Base-by-base conservation (phyloP, 257 asterid genomes). In the Orobanche coerulescens region DNA sequence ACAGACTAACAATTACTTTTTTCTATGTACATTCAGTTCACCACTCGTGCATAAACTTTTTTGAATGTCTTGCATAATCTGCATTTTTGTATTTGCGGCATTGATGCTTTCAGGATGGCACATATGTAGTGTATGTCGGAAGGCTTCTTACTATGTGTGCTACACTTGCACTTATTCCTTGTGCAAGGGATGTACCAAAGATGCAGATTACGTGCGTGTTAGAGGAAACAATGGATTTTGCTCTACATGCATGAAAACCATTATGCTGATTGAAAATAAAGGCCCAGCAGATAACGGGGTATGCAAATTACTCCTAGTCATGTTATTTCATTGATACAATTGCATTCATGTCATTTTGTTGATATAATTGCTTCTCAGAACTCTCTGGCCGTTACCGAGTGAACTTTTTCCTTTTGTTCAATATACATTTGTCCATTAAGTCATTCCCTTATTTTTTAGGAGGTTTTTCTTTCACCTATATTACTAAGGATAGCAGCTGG, bases 161-260 rank as follows among this genome's bases (percentile, higher is more conserved):
- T 86, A 82, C 76, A 86, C 94, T 36, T 89, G 96, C 74, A 72
- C 96, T 5, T 84, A 84, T 73, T 86, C 96, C 20, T 72, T 86
- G 78, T 89, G 96, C 87, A 89, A 84, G 86, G 75, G 78, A 22
- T 89, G 96, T 68, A 77, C 78, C 15, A 86, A 75, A 68, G 78
- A 73, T 59, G 79, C 80, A 14, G 91, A 86, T 30, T 89, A 70
- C 64, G 43, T 77, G 61, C 54, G 77, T 47, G 87, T 89, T 16
- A 78, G 87, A 79, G 91, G 88, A 61, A 86, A 82, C 81, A 83
- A 82, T 71, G 96, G 96, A 47, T 89, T 89, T 68, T 89, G 96
- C 77, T 30, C 89, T 8, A 82, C 85, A 19, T 89, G 96, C 91
- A 79, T 86, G 87, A 86, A 68, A 66, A 82, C 82, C 28, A 80